phyloP scores from a whole-genome alignment of 176 grass and related monocot genomes.

The Carex cristatella region DNA sequence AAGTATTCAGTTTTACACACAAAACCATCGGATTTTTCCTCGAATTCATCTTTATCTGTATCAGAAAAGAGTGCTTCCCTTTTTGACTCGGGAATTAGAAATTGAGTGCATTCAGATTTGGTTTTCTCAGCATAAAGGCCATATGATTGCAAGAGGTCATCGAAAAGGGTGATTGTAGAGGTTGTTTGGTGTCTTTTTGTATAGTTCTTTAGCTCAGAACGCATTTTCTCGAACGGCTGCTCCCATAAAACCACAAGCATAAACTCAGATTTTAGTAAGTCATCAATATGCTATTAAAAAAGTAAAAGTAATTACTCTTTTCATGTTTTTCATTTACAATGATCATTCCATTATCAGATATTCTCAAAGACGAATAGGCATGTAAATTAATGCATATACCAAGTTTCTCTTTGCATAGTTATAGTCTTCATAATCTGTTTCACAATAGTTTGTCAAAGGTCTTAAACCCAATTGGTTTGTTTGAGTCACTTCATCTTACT shows the following conservation, averaged over 20 bases:
- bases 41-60: neutral
- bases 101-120: conserved; percentile 29
- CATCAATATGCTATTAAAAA: neutral
- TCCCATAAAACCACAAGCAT: neutral
- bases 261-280: neutral
- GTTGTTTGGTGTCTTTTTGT: conserved; percentile 41
- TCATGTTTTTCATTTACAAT: neutral
- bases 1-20: conserved; percentile 22
- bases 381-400: neutral
- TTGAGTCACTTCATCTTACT: neutral
- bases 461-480: neutral
- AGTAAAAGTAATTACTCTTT: neutral
- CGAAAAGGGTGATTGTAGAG: conserved; percentile 32
- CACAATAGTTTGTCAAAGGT: neutral
- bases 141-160: conserved; percentile 50
- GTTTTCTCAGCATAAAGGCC: conserved; percentile 31
- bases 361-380: neutral
- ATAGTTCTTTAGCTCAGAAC: conserved; percentile 60
- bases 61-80: conserved; percentile 22
- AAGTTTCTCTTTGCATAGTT: neutral
- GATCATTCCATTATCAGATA: neutral
- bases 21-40: neutral
- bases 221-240: conserved; percentile 61
- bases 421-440: neutral
- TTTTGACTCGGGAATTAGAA: conserved; percentile 1